These are phyloP conservation scores for Triglochin maritima DNA, from an alignment of 106 monocot genomes.

Conservation along the genomic window DNA sequence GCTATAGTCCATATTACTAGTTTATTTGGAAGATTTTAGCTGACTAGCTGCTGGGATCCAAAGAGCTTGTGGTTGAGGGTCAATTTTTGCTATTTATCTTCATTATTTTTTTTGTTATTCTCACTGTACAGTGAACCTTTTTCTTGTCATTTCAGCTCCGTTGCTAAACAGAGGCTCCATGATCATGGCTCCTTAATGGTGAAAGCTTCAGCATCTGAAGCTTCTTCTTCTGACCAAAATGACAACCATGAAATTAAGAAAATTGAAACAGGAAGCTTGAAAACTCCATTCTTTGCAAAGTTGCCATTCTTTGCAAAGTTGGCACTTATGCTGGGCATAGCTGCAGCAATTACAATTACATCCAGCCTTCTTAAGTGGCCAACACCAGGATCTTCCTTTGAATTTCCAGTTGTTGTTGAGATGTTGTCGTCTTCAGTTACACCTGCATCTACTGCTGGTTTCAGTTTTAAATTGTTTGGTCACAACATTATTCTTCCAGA, in stretches of 20 bases:
- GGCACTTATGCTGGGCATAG: constrained; percentile 56
- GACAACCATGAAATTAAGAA: constrained; percentile 19
- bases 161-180: too few relatives aligned
- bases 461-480: constrained; percentile 52
- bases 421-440: constrained; percentile 34
- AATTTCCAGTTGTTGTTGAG: constrained; percentile 33
- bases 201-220: constrained; percentile 25
- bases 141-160: too few relatives aligned
- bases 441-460: constrained; percentile 28
- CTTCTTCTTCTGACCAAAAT: constrained; percentile 28
- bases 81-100: too few relatives aligned
- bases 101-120: too few relatives aligned
- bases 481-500: constrained; percentile 59
- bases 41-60: too few relatives aligned
- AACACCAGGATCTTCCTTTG: constrained; percentile 25
- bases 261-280: constrained; percentile 10
- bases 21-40: too few relatives aligned
- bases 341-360: constrained; percentile 38
- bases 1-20: too few relatives aligned
- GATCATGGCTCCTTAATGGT: not conserved
- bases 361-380: constrained; percentile 29
- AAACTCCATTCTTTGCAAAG: constrained; percentile 46
- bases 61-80: too few relatives aligned
- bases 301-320: constrained; percentile 53
- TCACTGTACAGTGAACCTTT: too few relatives aligned